Evolutionary conservation across 2,329 filamentous ascomycete genomes (phyloP).

Genomic region (Raffaelea albimanens): DNA sequence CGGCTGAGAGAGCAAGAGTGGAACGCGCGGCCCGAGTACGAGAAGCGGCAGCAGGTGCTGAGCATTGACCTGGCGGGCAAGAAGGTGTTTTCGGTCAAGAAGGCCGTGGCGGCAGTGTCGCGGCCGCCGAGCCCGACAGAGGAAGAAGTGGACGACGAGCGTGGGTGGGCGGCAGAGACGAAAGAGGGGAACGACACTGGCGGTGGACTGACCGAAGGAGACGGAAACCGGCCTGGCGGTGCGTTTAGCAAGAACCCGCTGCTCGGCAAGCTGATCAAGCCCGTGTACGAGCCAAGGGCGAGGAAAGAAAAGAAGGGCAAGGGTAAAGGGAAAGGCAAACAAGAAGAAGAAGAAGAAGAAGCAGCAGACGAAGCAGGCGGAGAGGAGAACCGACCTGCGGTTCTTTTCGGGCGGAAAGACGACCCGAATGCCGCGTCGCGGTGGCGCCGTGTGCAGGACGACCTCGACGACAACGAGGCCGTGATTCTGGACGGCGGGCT

Average conservation of each 20-base stretch:
- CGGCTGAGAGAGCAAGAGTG: constrained; percentile 78
- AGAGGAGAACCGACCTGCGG: not conserved
- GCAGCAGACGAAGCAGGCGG: not conserved
- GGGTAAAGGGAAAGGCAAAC: constrained; percentile 4
- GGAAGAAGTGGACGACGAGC: constrained; percentile 18
- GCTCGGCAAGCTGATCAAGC: constrained; percentile 53
- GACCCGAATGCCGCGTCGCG: constrained; percentile 23
- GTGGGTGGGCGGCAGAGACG: not conserved
- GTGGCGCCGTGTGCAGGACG: constrained; percentile 54
- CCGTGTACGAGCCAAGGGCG: constrained; percentile 38
- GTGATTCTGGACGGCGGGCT: constrained; percentile 50
- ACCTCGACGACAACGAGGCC: constrained; percentile 47
- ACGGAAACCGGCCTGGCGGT: constrained; percentile 33
- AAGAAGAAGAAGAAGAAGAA: not conserved
- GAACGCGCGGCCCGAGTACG: constrained; percentile 75
- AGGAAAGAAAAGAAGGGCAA: constrained; percentile 32
- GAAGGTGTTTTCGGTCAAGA: constrained; percentile 54
- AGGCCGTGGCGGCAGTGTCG: constrained; percentile 53
- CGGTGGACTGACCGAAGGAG: constrained; percentile 24
- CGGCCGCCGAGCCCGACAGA: constrained; percentile 39
- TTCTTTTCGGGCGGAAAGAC: constrained; percentile 31
- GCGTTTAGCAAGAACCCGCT: constrained; percentile 63
- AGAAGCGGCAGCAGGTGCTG: constrained; percentile 76
- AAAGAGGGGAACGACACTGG: constrained; percentile 23
- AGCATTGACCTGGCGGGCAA: constrained; percentile 74